phyloP scores from a whole-genome alignment of 129 eudicot genomes.

The Saussurea involucrata region DNA sequence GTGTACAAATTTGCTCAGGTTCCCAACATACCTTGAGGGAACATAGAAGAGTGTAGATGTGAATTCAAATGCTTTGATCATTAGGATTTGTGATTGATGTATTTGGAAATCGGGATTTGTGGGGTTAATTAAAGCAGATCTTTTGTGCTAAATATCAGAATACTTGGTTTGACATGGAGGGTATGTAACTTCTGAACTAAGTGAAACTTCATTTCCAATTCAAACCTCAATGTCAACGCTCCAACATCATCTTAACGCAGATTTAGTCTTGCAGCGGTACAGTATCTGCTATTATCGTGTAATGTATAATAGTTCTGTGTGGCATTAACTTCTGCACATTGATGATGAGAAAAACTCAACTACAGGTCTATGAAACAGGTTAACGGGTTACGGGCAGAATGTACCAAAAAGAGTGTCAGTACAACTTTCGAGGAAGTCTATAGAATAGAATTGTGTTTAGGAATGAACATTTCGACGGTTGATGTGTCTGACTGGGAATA shows the following conservation, averaged over 20 bases:
- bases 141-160: background rate
- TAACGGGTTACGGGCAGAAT: background rate
- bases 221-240: background rate
- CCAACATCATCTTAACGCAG: background rate
- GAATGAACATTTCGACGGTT: background rate
- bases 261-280: background rate
- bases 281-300: background rate
- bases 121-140: background rate
- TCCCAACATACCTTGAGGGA: background rate
- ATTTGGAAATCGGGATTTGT: background rate
- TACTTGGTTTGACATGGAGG: background rate
- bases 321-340: background rate
- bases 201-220: background rate
- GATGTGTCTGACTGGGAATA: background rate
- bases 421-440: background rate
- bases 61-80: background rate
- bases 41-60: background rate
- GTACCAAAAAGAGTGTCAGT: background rate
- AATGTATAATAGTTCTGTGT: background rate
- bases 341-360: background rate
- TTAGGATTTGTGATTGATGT: background rate
- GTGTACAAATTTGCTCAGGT: constrained; percentile 6
- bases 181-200: background rate
- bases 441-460: background rate
- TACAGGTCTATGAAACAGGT: background rate